These are phyloP conservation scores for Leucoagaricus sp. DNA, from an alignment of 1,284 basidiomycete genomes.

Conservation along the genomic window DNA sequence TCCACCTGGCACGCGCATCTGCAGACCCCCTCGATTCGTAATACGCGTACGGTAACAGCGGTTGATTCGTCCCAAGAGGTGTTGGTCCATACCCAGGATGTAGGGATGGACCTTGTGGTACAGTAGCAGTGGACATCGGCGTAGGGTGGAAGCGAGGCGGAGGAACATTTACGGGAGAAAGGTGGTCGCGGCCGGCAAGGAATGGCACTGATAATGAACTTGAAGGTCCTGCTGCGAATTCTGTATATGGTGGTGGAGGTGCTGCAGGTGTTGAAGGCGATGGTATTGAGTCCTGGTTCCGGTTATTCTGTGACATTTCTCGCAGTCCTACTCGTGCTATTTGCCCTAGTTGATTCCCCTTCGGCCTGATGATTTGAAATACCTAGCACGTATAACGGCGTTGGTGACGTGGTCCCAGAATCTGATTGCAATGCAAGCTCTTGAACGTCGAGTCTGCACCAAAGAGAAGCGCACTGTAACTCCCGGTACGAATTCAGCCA, in stretches of 20 bases:
- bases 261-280: background rate
- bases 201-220: conserved; percentile 1
- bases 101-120: no score
- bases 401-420: no score
- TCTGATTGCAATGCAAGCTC: background rate
- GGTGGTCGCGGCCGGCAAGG: background rate
- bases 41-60: conserved; percentile 42
- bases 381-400: no score
- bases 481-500: background rate
- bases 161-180: background rate
- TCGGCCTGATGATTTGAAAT: no score
- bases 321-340: background rate
- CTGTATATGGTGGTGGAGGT: conserved; percentile 19
- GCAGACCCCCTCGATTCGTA: conserved; percentile 50
- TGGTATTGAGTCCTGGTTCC: background rate
- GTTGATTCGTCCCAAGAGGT: conserved; percentile 36
- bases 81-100: conserved; percentile 37
- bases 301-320: conserved; percentile 5
- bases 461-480: background rate
- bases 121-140: background rate
- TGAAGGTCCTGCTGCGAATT: conserved; percentile 9
- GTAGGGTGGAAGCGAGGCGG: background rate
- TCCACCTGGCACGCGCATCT: conserved; percentile 42
- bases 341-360: no score
- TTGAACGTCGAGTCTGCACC: background rate